Evolutionary conservation across 257 asterid genomes (phyloP).

Genomic region (Salvia splendens): DNA sequence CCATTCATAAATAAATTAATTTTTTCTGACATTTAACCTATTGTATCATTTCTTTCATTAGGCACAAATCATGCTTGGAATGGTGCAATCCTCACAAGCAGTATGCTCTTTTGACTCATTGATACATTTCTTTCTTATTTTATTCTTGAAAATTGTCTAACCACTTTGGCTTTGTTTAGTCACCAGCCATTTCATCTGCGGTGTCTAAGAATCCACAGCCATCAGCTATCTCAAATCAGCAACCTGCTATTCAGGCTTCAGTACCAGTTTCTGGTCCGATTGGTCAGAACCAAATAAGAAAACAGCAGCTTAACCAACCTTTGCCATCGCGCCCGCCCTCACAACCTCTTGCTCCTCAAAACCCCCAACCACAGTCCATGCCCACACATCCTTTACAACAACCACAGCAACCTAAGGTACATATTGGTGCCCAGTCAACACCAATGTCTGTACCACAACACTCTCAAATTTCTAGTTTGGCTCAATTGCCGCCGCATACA

Average conservation of each 20-base stretch:
- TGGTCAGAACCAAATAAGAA: slow-evolving; percentile 64
- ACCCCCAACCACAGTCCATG: slow-evolving; percentile 52
- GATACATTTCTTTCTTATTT: slow-evolving; percentile 25
- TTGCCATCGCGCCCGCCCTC: slow-evolving; percentile 43
- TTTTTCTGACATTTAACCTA: slow-evolving; percentile 26
- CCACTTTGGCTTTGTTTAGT: slow-evolving; percentile 37
- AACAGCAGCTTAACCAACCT: slow-evolving; percentile 61
- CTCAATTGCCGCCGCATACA: slow-evolving; percentile 67
- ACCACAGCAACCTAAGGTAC: slow-evolving; percentile 57
- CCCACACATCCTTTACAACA: slow-evolving; percentile 60
- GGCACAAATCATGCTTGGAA: slow-evolving; percentile 99
- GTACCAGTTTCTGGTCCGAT: slow-evolving; percentile 52
- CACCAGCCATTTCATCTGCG: slow-evolving; percentile 51
- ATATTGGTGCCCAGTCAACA: slow-evolving; percentile 48
- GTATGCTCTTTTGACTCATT: slow-evolving; percentile 48
- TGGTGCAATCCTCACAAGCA: slow-evolving; percentile 82
- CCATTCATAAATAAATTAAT: slow-evolving; percentile 11
- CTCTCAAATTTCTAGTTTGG: slow-evolving; percentile 56
- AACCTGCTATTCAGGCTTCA: slow-evolving; percentile 48
- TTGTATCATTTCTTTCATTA: slow-evolving; percentile 32
- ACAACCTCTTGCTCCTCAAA: slow-evolving; percentile 47
- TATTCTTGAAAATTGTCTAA: slow-evolving; percentile 24
- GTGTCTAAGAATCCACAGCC: slow-evolving; percentile 60
- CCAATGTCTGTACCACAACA: slow-evolving; percentile 57
- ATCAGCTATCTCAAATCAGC: slow-evolving; percentile 49